A percentile compares a stretch with the other conserved stretches of the same genome.
These are phyloP conservation scores for Emergomyces africanus DNA, from an alignment of 2,329 filamentous ascomycete genomes.

Conservation along the genomic window DNA sequence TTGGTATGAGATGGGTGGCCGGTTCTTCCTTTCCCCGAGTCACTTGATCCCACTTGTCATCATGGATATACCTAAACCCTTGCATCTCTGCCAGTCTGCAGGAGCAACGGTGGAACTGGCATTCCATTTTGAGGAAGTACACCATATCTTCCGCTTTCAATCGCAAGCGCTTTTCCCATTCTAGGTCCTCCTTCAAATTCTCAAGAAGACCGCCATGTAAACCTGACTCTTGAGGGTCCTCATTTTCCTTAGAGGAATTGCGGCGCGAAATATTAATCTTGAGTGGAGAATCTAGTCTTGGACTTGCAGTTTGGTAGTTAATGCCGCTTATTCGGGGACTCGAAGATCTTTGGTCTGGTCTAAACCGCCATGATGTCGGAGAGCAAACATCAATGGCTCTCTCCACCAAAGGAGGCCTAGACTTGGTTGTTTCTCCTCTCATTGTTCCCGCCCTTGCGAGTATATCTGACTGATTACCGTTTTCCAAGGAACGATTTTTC, in stretches of 20 bases:
- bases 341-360: not conserved
- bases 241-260: slow-evolving; percentile 12
- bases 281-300: slow-evolving; percentile 7
- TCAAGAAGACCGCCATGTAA: slow-evolving; percentile 33
- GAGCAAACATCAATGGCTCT: slow-evolving; percentile 22
- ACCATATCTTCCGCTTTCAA: slow-evolving; percentile 45
- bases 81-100: slow-evolving; percentile 34
- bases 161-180: slow-evolving; percentile 37
- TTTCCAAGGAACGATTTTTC: slow-evolving; percentile 27
- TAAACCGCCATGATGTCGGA: slow-evolving; percentile 18
- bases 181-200: slow-evolving; percentile 37
- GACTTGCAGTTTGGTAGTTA: slow-evolving; percentile 11
- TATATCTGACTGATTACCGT: slow-evolving; percentile 22
- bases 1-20: not conserved
- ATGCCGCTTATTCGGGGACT: slow-evolving; percentile 4
- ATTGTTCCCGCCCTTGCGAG: slow-evolving; percentile 21
- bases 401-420: slow-evolving; percentile 18
- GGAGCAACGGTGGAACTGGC: slow-evolving; percentile 36
- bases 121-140: slow-evolving; percentile 37
- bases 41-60: slow-evolving; percentile 19
- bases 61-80: slow-evolving; percentile 29
- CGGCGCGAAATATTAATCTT: slow-evolving; percentile 6
- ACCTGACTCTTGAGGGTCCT: slow-evolving; percentile 13
- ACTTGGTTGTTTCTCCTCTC: slow-evolving; percentile 5
- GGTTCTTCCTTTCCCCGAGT: slow-evolving; percentile 6